Evolutionary conservation across 1,139 yeast genomes (phyloP).

Genomic region (Diutina pseudorugosa): DNA sequence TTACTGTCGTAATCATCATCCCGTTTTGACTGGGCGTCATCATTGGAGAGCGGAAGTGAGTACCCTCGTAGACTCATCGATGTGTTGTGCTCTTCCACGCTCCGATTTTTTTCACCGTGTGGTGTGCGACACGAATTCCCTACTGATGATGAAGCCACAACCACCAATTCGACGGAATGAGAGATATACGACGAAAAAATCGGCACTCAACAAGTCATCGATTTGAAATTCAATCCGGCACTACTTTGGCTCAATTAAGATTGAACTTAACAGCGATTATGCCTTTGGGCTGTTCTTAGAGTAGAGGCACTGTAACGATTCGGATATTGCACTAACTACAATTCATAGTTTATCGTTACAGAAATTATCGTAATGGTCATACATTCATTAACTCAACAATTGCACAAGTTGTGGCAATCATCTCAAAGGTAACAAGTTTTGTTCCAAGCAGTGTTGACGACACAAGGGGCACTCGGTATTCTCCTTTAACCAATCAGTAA

Average conservation of each 20-base stretch:
- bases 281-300: too few species aligned
- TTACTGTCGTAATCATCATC: neutral
- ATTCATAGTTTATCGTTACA: too few species aligned
- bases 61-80: constrained; percentile 2
- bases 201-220: too few species aligned
- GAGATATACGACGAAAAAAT: too few species aligned
- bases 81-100: neutral
- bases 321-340: neutral
- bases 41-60: neutral
- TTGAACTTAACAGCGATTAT: too few species aligned
- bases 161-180: too few species aligned
- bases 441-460: constrained; percentile 63
- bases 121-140: neutral
- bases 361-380: neutral
- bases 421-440: constrained; percentile 58
- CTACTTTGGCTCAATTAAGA: too few species aligned
- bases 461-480: constrained; percentile 89
- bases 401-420: constrained; percentile 11
- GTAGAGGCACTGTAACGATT: too few species aligned
- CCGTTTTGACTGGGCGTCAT: neutral
- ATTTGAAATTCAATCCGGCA: too few species aligned
- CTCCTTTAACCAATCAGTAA: constrained; percentile 81
- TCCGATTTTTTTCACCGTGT: neutral
- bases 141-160: too few species aligned
- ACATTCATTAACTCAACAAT: neutral